These are phyloP conservation scores for Ophiostoma triangulosporum DNA, from an alignment of 2,329 filamentous ascomycete species.

Conservation along the genomic window DNA sequence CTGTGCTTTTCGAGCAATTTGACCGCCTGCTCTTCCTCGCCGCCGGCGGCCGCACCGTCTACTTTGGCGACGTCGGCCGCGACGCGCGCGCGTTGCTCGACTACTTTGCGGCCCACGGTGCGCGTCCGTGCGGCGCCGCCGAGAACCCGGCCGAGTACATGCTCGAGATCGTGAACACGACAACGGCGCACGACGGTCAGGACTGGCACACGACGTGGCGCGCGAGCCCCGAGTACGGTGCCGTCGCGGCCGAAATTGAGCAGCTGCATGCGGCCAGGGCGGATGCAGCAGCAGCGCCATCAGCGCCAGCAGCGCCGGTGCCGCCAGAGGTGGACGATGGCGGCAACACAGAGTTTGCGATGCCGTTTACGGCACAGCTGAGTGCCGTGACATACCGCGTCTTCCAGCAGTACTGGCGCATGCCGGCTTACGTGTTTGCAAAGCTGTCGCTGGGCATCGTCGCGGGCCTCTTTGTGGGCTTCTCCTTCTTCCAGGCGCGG, in stretches of 20 bases:
- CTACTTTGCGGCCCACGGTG: constrained; percentile 65
- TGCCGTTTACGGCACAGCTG: constrained; percentile 56
- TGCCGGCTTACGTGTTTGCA: constrained; percentile 76
- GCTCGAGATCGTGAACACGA: constrained; percentile 54
- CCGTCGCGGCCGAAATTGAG: constrained; percentile 43
- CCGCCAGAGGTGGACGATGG: too few relatives aligned
- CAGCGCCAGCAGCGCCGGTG: too few relatives aligned
- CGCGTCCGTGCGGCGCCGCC: constrained; percentile 42
- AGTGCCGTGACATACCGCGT: constrained; percentile 56
- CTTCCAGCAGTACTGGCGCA: constrained; percentile 87
- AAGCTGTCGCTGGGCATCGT: constrained; percentile 56
- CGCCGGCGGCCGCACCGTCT: constrained; percentile 63
- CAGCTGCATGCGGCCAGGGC: constrained; percentile 34
- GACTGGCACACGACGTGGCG: constrained; percentile 54
- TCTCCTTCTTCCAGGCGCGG: constrained; percentile 61
- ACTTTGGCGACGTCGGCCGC: constrained; percentile 63
- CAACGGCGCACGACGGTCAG: constrained; percentile 42
- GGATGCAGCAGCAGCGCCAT: too few relatives aligned
- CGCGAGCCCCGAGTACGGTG: constrained; percentile 39
- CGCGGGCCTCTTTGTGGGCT: constrained; percentile 63
- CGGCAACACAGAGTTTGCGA: constrained; percentile 60
- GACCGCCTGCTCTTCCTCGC: constrained; percentile 62
- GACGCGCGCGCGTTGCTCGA: constrained; percentile 32
- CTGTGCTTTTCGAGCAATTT: constrained; percentile 86
- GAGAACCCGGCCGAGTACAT: constrained; percentile 80